Evolutionary conservation across 2,329 filamentous ascomycete species (phyloP).

Genomic region (Cercospora nicotianae): DNA sequence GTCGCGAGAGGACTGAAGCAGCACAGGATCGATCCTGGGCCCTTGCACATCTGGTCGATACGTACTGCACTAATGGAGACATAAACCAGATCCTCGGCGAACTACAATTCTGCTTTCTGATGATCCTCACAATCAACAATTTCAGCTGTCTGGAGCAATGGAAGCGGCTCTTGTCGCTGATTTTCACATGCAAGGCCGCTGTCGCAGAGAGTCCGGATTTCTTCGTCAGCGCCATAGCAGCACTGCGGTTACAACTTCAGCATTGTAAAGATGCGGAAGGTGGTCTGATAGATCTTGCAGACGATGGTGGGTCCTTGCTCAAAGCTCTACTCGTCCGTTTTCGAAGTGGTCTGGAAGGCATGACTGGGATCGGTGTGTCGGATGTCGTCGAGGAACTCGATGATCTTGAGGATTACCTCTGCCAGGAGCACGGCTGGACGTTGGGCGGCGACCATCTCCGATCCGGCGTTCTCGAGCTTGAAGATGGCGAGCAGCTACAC

Average conservation of each 20-base stretch:
- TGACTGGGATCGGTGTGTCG: constrained; percentile 40
- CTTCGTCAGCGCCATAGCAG: constrained; percentile 53
- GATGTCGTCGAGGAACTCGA: constrained; percentile 56
- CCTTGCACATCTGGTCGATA: constrained; percentile 53
- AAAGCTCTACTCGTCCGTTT: constrained; percentile 55
- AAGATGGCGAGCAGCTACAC: constrained; percentile 64
- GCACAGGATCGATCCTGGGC: constrained; percentile 65
- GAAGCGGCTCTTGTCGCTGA: constrained; percentile 58
- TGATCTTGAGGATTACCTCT: constrained; percentile 56
- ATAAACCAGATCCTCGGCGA: constrained; percentile 53
- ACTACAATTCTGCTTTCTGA: constrained; percentile 63
- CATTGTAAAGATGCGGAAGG: constrained; percentile 61
- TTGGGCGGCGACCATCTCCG: constrained; percentile 56
- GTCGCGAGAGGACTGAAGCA: constrained; percentile 61
- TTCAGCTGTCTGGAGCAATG: constrained; percentile 67
- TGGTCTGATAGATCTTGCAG: constrained; percentile 60
- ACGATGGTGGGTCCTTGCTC: constrained; percentile 54
- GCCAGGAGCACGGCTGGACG: constrained; percentile 59
- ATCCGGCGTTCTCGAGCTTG: constrained; percentile 59
- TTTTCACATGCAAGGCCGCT: constrained; percentile 58
- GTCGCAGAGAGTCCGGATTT: constrained; percentile 51
- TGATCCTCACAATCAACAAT: constrained; percentile 64
- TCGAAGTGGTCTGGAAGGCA: constrained; percentile 52
- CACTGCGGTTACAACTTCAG: constrained; percentile 55
- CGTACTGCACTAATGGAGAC: constrained; percentile 40